Percentiles rank a stretch among this genome's conserved stretches.
These are phyloP conservation scores for Umbilicus rupestris DNA, from an alignment of 164 flowering plant species.

Conservation along the genomic window DNA sequence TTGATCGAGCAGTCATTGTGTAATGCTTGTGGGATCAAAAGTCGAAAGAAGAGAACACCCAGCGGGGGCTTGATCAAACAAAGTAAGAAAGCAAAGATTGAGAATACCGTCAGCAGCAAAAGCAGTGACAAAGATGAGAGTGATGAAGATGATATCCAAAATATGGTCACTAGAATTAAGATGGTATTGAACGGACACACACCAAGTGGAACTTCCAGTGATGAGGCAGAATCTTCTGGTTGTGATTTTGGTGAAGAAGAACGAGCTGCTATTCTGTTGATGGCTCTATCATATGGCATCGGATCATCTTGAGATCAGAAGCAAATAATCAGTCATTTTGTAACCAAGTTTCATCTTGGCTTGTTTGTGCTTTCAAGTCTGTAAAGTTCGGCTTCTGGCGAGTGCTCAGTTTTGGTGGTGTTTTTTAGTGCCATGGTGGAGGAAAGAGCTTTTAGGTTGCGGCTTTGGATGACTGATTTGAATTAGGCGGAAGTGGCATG, in stretches of 20 bases:
- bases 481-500: no score
- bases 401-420: no score
- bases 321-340: no score
- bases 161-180: neutral
- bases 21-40: slow-evolving; percentile 4
- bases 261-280: neutral
- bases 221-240: neutral
- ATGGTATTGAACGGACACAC: neutral
- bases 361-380: no score
- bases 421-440: no score
- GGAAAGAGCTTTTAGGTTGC: no score
- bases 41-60: neutral
- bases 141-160: neutral
- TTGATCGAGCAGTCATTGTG: neutral
- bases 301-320: neutral
- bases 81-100: neutral
- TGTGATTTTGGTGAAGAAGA: neutral
- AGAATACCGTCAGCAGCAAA: neutral
- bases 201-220: neutral
- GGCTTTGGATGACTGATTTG: no score
- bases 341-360: no score
- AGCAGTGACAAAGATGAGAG: neutral
- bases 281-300: neutral
- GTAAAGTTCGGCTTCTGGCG: no score
- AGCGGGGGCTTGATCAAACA: neutral